Base-by-base conservation (phyloP, 1,284 basidiomycete genomes). In the Puccinia horiana region DNA sequence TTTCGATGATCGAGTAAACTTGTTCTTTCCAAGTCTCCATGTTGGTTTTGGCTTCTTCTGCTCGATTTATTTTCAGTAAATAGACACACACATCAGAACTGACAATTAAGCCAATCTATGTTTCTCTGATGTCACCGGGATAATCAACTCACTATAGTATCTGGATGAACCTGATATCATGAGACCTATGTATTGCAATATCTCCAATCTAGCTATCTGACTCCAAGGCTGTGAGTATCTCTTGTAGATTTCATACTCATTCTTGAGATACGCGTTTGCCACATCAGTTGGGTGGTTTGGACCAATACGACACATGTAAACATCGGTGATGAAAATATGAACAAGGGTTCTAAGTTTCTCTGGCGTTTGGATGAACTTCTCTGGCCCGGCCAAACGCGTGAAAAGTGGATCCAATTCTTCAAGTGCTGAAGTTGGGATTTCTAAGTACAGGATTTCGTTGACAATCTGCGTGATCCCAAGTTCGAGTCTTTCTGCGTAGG, bases 171-270 rank as follows among this genome's bases (percentile, higher is more conserved):
- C 20, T 23, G 32, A 52, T 2, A 52, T 54, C 49, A 74, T 37
- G 11, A 16, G 1, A 18, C 56, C 29, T 9, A 56, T 37, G 40
- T 49, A 74, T n/a, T 56, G 8, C 52, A 56, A 20, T 14, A 74
- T 52, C 49, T 52, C 72, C 3, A 20, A 12, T 12, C 18, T 4
- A 56, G 23, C 44, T 40, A 52, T 32, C 32, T 54, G 18, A 1
- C 49, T 9, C 8, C 18, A 37, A n/a, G n/a, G n/a, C n/a, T 1
- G 26, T 32, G 47, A 2, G 16, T 35, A 74, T 20, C 18, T 37
- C 16, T 74, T 74, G 47, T 52, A 74, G 32, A 74, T 74, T 37
- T 20, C 20, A 37, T 56, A 74, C 49, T 74, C 72, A n/a, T 74
- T 32, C 1, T 74, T 74, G 0, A 54, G 16, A 40, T 74, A 74